Percentiles rank a stretch among this genome's conserved stretches.
phyloP scores from a whole-genome alignment of 768 basidiomycete genomes.

The Sporobolomyces phaffii region DNA sequence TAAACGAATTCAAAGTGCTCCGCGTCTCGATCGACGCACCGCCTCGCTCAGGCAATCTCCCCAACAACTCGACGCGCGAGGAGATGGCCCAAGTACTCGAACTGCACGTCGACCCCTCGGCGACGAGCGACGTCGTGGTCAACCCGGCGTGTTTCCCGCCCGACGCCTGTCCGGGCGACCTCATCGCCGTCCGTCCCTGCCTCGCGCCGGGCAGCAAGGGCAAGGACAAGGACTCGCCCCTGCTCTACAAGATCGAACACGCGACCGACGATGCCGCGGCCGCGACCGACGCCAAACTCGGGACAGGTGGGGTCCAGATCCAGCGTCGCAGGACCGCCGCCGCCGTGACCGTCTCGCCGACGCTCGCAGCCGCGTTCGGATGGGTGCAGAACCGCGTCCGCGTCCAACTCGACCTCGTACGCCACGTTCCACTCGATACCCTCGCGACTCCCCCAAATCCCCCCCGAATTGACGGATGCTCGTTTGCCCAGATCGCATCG shows the following conservation, averaged over 20 bases:
- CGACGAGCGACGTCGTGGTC: conserved; percentile 13
- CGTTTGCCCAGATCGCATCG: conserved; percentile 22
- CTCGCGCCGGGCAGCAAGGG: conserved; percentile 1
- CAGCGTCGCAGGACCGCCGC: conserved; percentile 14
- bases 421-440: conserved; percentile 2
- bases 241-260: conserved; percentile 26
- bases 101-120: conserved; percentile 24
- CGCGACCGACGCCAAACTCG: not conserved
- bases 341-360: conserved; percentile 68
- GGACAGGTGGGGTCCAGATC: not conserved
- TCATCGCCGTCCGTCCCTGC: conserved; percentile 30
- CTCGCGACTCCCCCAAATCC: no score
- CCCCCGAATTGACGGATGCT: no score
- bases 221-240: conserved; percentile 25
- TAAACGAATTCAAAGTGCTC: no score
- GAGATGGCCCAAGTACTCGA: conserved; percentile 5
- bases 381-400: conserved; percentile 63
- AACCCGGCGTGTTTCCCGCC: conserved; percentile 3
- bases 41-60: no score
- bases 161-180: conserved; percentile 18
- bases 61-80: no score
- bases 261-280: not conserved
- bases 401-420: conserved; percentile 65
- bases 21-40: no score
- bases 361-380: conserved; percentile 64